Percentiles rank a stretch among this genome's conserved stretches.
Evolutionary conservation across 441 rosid species (phyloP).

Genomic region (Adansonia rubrostipa): DNA sequence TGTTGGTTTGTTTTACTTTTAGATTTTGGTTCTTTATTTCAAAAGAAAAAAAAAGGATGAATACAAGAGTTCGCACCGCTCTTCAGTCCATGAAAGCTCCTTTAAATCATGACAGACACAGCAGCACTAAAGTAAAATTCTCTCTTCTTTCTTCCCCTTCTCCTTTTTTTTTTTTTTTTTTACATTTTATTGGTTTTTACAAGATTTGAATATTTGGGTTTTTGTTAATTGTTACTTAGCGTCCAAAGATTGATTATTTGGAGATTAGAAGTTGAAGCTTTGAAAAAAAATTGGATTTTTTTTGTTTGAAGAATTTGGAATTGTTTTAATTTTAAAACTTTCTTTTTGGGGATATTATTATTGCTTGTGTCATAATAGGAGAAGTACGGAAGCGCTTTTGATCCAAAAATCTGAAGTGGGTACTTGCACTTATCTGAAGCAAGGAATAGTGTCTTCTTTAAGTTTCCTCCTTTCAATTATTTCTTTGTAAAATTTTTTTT

Average conservation of each 20-base stretch:
- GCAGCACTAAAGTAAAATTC: constrained; percentile 44
- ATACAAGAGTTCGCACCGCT: constrained; percentile 67
- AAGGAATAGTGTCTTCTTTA: constrained; percentile 53
- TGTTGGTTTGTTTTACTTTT: constrained; percentile 29
- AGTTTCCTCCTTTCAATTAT: constrained; percentile 28
- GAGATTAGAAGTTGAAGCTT: background rate
- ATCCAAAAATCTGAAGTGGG: constrained; percentile 50
- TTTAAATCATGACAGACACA: constrained; percentile 43
- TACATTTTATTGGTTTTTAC: constrained; percentile 24
- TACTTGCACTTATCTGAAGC: constrained; percentile 63
- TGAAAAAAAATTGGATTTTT: background rate
- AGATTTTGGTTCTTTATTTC: background rate
- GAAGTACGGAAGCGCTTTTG: constrained; percentile 47
- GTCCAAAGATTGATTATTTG: constrained; percentile 1
- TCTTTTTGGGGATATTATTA: background rate
- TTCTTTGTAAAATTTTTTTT: background rate
- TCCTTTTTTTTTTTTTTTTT: constrained; percentile 18
- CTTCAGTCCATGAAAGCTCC: constrained; percentile 74
- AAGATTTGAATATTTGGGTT: constrained; percentile 18
- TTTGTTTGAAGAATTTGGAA: constrained; percentile 35
- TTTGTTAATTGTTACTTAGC: constrained; percentile 16
- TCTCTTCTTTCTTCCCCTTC: constrained; percentile 13
- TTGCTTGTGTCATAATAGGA: constrained; percentile 23
- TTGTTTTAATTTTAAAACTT: constrained; percentile 1
- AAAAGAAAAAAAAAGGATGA: constrained; percentile 46